phyloP scores from a whole-genome alignment of 1,284 basidiomycete genomes.

The Exobasidium rhododendri region DNA sequence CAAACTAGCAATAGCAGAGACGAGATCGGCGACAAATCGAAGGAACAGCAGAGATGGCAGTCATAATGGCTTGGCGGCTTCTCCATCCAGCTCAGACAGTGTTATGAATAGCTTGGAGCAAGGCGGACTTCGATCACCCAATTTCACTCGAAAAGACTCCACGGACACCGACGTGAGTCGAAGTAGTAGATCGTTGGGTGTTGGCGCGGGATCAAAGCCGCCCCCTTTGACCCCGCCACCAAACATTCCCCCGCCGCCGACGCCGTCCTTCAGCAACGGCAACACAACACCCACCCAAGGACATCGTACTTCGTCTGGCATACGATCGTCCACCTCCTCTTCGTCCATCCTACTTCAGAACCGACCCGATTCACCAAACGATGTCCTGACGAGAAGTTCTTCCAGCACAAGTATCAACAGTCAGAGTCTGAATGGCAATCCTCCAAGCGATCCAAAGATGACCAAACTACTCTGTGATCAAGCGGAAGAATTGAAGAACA shows the following conservation, averaged over 20 bases:
- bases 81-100: conserved; percentile 17
- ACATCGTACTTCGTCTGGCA: conserved; percentile 14
- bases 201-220: conserved; percentile 64
- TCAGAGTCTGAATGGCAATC: conserved; percentile 22
- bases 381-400: conserved; percentile 36
- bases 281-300: conserved; percentile 19
- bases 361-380: conserved; percentile 36
- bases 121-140: conserved; percentile 17
- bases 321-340: conserved; percentile 26
- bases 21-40: conserved; percentile 23
- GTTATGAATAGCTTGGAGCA: conserved; percentile 23
- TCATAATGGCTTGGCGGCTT: neutral
- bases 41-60: conserved; percentile 28
- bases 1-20: conserved; percentile 35
- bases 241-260: conserved; percentile 71
- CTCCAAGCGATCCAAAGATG: conserved; percentile 26
- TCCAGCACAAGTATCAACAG: conserved; percentile 32
- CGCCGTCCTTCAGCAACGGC: conserved; percentile 21
- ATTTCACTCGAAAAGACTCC: conserved; percentile 6
- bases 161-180: conserved; percentile 5
- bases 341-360: conserved; percentile 29
- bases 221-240: conserved; percentile 86
- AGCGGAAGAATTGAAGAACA: conserved; percentile 74
- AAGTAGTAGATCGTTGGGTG: neutral
- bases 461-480: conserved; percentile 66